Conservation (phyloP, 148 eudicot genomes). For the Vaccinium vitisidaea region DNA sequence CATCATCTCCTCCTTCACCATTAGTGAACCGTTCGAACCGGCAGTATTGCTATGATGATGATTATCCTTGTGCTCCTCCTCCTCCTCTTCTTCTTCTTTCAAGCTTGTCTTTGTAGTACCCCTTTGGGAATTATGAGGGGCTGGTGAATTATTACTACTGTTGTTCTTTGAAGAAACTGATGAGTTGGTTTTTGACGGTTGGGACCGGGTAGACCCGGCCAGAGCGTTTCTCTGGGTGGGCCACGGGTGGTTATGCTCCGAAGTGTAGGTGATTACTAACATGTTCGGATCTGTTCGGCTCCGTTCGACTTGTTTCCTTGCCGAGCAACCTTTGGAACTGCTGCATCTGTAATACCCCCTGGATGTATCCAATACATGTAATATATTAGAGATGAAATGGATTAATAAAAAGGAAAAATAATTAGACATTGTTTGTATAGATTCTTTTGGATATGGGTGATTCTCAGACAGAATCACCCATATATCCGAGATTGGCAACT, state of each 20-base stretch:
- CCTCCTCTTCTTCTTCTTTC: conserved; percentile 23
- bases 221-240: conserved; percentile 88
- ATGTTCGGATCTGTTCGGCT: conserved; percentile 88
- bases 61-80: conserved; percentile 5
- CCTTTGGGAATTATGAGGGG: neutral
- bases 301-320: conserved; percentile 89
- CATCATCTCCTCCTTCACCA: conserved; percentile 29
- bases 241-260: conserved; percentile 97
- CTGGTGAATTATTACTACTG: neutral
- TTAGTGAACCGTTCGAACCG: neutral
- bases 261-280: conserved; percentile 90
- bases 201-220: conserved; percentile 76
- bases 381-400: neutral
- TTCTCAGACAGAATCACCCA: neutral
- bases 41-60: conserved; percentile 1
- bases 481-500: neutral
- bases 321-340: conserved; percentile 91
- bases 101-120: neutral
- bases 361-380: neutral
- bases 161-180: conserved; percentile 15
- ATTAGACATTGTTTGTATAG: neutral
- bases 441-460: no score
- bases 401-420: neutral
- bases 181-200: conserved; percentile 36
- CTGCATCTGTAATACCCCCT: conserved; percentile 96